Evolutionary conservation across 371 early-diverging fungal genomes (phyloP).

Genomic region (Circinella umbellata): DNA sequence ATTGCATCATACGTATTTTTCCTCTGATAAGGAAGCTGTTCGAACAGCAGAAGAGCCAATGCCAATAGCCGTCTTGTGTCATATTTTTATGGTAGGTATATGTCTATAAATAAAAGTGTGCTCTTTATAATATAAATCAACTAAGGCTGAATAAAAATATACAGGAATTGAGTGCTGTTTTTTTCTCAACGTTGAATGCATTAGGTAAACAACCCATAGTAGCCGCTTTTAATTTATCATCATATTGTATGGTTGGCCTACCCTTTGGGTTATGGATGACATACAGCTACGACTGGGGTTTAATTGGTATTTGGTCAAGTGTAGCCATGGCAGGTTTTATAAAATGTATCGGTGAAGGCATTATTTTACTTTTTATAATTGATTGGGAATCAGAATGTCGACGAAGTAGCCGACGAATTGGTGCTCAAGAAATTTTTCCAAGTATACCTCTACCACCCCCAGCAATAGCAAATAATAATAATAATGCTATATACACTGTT

Average conservation of each 20-base stretch:
- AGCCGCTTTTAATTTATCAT: constrained; percentile 36
- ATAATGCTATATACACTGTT: too few relatives aligned
- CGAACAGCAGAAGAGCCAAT: constrained; percentile 55
- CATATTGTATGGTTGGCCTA: constrained; percentile 40
- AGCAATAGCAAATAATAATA: too few relatives aligned
- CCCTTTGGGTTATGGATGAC: constrained; percentile 47
- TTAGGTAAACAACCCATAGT: constrained; percentile 46
- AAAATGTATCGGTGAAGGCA: constrained; percentile 34
- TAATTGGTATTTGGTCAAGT: constrained; percentile 46
- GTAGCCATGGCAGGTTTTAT: constrained; percentile 39
- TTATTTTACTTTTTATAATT: constrained; percentile 18
- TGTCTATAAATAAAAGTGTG: too few relatives aligned
- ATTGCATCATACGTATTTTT: constrained; percentile 47
- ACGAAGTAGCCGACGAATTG: constrained; percentile 23
- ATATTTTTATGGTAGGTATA: constrained; percentile 54
- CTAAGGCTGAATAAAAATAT: background rate
- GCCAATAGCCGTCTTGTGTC: constrained; percentile 78
- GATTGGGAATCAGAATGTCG: constrained; percentile 40
- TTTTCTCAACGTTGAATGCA: constrained; percentile 42
- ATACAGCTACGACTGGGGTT: constrained; percentile 29
- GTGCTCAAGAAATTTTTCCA: constrained; percentile 21
- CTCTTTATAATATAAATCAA: background rate
- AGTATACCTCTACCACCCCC: background rate
- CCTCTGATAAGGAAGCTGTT: constrained; percentile 55
- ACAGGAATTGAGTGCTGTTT: constrained; percentile 39